phyloP scores from a whole-genome alignment of 257 asterid genomes.

The Nicotiana tabacum region DNA sequence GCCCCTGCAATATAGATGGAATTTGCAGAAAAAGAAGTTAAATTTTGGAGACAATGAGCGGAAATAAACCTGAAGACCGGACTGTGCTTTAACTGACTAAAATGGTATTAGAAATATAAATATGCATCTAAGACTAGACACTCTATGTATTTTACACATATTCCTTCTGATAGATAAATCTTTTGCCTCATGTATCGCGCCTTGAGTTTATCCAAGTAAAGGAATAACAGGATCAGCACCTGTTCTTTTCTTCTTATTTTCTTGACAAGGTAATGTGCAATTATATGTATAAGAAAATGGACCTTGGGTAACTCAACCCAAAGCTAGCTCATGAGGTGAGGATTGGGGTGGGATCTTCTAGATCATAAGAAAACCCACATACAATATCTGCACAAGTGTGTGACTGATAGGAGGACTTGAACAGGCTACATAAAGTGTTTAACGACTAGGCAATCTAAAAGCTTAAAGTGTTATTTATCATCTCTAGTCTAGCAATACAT shows the following conservation, averaged over 20 bases:
- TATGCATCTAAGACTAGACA: background rate
- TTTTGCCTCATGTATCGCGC: background rate
- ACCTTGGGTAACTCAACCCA: too few species aligned
- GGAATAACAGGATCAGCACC: too few species aligned
- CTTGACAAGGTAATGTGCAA: background rate
- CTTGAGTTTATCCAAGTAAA: background rate
- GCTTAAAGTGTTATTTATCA: background rate
- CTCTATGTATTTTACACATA: background rate
- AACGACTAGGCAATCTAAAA: too few species aligned
- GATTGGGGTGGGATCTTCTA: background rate
- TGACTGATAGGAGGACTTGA: background rate
- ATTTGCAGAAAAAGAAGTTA: background rate
- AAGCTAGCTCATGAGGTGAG: too few species aligned
- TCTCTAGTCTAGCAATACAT: background rate
- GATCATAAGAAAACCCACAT: background rate
- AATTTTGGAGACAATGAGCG: slow-evolving; percentile 8
- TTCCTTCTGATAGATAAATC: background rate
- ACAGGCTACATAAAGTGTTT: background rate
- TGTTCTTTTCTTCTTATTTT: background rate
- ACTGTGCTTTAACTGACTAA: background rate
- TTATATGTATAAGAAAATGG: too few species aligned
- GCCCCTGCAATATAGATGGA: slow-evolving; percentile 48
- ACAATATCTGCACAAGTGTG: background rate
- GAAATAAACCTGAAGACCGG: background rate
- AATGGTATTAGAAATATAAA: background rate